Conservation (phyloP, 208 protist genomes). For the Trypanosoma lewisi region DNA sequence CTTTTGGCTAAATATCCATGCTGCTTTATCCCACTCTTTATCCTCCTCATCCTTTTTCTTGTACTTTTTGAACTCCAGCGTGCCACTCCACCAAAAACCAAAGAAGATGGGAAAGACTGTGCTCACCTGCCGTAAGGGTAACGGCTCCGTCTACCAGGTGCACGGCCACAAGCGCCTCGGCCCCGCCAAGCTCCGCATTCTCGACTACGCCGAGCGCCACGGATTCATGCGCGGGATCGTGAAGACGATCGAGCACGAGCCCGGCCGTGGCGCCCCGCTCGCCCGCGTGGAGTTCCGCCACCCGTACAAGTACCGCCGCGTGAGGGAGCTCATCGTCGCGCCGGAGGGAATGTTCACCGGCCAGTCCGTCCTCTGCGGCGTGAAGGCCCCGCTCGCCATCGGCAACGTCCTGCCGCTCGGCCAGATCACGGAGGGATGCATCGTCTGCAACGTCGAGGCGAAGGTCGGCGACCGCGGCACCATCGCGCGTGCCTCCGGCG, state of each 20-base stretch:
- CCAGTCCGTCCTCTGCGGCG: constrained; percentile 98
- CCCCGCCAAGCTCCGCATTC: constrained; percentile 92
- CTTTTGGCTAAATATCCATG: too few relatives aligned
- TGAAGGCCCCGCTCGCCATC: constrained; percentile 94
- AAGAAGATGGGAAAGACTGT: constrained; percentile 82
- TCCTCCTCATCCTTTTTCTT: constrained; percentile 5
- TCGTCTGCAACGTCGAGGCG: constrained; percentile 99
- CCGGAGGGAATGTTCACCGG: constrained; percentile 99
- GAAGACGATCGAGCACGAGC: constrained; percentile 98
- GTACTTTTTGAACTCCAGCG: constrained; percentile 10
- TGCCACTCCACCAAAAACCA: constrained; percentile 29
- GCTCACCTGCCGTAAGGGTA: constrained; percentile 94
- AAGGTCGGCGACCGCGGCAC: constrained; percentile 96
- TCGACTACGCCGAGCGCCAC: constrained; percentile 98
- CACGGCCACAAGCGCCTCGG: constrained; percentile 96
- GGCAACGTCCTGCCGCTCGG: constrained; percentile 98
- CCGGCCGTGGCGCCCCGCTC: constrained; percentile 98
- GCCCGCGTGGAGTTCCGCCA: constrained; percentile 97
- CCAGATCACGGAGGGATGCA: constrained; percentile 98
- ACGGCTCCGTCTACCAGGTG: constrained; percentile 89
- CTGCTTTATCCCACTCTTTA: not conserved
- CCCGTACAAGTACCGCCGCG: constrained; percentile 91
- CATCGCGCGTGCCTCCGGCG: constrained; percentile 94
- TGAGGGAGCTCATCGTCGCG: constrained; percentile 96
- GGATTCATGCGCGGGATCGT: constrained; percentile 85